These are phyloP conservation scores for Peronospora belbahrii DNA, from an alignment of 352 stramenopile genomes.

Conservation along the genomic window DNA sequence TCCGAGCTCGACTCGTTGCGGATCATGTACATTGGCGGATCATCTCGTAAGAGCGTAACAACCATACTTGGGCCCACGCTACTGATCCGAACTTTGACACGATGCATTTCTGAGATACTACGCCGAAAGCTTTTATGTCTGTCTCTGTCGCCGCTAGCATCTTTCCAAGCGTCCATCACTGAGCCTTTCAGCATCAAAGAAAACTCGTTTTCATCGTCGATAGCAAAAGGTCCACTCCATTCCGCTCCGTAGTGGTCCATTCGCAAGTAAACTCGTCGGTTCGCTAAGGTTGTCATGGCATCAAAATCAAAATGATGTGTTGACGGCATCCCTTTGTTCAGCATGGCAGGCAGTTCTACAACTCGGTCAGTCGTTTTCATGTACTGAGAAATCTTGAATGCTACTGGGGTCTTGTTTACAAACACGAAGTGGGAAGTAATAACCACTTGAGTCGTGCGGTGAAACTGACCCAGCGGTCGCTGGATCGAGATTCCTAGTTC, in stretches of 20 bases:
- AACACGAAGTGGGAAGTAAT: conserved; percentile 82
- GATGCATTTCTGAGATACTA: conserved; percentile 45
- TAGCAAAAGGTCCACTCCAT: conserved; percentile 76
- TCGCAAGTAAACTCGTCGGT: conserved; percentile 58
- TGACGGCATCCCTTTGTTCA: conserved; percentile 28
- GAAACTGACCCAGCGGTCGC: conserved; percentile 76
- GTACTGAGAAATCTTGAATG: conserved; percentile 74
- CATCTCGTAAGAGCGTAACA: conserved; percentile 63
- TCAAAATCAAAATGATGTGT: conserved; percentile 72
- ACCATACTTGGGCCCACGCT: conserved; percentile 75
- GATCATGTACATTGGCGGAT: conserved; percentile 82
- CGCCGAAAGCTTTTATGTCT: conserved; percentile 35
- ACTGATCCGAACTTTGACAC: conserved; percentile 69
- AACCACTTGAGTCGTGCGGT: conserved; percentile 81
- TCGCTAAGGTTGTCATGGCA: conserved; percentile 33
- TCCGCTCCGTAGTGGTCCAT: conserved; percentile 68
- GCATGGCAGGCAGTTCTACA: conserved; percentile 45
- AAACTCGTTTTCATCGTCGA: conserved; percentile 84
- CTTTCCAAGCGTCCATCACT: conserved; percentile 43
- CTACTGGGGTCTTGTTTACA: conserved; percentile 71
- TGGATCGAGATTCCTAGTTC: conserved; percentile 85
- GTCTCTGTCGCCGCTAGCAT: conserved; percentile 27
- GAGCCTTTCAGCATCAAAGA: conserved; percentile 62
- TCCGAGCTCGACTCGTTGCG: conserved; percentile 75
- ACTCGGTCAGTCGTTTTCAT: conserved; percentile 52